Evolutionary conservation across 345 rosid species (phyloP), one percentile per base, ranked within the genome.

Genomic region (thale cress (Arabidopsis thaliana)): DNA sequence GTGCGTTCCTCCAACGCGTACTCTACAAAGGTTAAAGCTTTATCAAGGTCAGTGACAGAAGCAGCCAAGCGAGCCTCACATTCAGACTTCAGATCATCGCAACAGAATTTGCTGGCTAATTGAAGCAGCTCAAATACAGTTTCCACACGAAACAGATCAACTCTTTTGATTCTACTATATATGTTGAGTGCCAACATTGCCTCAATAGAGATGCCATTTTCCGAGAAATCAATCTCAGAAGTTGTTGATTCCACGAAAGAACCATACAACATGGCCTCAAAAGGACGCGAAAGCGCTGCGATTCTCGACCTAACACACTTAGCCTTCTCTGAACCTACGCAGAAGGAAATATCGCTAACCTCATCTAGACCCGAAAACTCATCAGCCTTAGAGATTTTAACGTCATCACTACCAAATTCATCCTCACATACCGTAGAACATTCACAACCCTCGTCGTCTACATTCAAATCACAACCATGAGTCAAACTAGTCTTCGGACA

Each of bases 261-360:
- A 78, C 99, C 99, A 53, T 81, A 91, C 24, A 95, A 50, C 97
- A 95, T 91, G 4, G 91, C 85, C 81, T 83, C 84, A 68, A 95
- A 85, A 0, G 97, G 93, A 42, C 78, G 77, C 0, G 98, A 94
- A 67, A 94, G 89, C 14, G 88, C 76, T 25, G 96, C 97, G 33
- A 94, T 82, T 67, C 85, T 87, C 36, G 59, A 74, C 74, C 96
- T 80, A 72, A 78, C 59, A 46, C 96, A 91, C 45, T 56, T 82
- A 37, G 87, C 80, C 78, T 85, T 84, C 77, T 88, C 89, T 61
- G 69, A 76, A 65, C 85, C 86, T 55, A 91, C 71, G 24, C 81
- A 79, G 79, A 95, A 88, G 5, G 83, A 69, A 57, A 94, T 75
- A 69, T 74, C 82, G 10, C 76, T 28, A 48, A 69, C 84, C 76